These are phyloP conservation scores for Aspergillus fijiensis DNA, from an alignment of 2,329 filamentous ascomycete genomes.

Conservation along the genomic window DNA sequence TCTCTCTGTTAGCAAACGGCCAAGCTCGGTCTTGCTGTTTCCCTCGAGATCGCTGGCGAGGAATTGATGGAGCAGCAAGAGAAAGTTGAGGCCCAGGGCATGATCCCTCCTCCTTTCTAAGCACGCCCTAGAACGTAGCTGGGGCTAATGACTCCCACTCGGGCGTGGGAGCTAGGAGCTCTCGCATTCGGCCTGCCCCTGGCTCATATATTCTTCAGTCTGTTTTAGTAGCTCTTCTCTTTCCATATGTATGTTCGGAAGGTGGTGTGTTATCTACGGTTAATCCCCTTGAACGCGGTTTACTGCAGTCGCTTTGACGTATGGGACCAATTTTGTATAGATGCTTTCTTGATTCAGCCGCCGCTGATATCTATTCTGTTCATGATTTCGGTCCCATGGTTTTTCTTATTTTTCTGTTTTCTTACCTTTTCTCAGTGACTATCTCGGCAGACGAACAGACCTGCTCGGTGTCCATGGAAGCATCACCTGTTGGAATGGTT, in stretches of 20 bases:
- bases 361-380: conserved; percentile 20
- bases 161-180: conserved; percentile 8
- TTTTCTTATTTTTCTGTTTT: conserved; percentile 25
- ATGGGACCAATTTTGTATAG: conserved; percentile 42
- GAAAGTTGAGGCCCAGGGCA: conserved; percentile 44
- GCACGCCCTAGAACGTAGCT: conserved; percentile 13
- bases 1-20: conserved; percentile 72
- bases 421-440: conserved; percentile 26
- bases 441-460: conserved; percentile 25
- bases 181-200: conserved; percentile 14
- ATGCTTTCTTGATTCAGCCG: conserved; percentile 31
- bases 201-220: conserved; percentile 32
- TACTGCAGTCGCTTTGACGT: conserved; percentile 39
- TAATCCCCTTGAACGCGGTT: conserved; percentile 32
- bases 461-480: conserved; percentile 29
- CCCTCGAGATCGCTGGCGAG: conserved; percentile 80
- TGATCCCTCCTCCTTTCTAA: conserved; percentile 53
- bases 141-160: conserved; percentile 16
- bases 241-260: conserved; percentile 33
- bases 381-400: conserved; percentile 28
- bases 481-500: conserved; percentile 27
- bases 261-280: conserved; percentile 35
- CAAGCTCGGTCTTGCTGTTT: conserved; percentile 92
- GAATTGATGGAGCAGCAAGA: conserved; percentile 86
- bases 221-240: conserved; percentile 50